A percentile compares a stretch with the other conserved stretches of the same genome.
These are phyloP conservation scores for Tolypocladium inflatum DNA, from an alignment of 2,329 filamentous ascomycete genomes.

Conservation along the genomic window DNA sequence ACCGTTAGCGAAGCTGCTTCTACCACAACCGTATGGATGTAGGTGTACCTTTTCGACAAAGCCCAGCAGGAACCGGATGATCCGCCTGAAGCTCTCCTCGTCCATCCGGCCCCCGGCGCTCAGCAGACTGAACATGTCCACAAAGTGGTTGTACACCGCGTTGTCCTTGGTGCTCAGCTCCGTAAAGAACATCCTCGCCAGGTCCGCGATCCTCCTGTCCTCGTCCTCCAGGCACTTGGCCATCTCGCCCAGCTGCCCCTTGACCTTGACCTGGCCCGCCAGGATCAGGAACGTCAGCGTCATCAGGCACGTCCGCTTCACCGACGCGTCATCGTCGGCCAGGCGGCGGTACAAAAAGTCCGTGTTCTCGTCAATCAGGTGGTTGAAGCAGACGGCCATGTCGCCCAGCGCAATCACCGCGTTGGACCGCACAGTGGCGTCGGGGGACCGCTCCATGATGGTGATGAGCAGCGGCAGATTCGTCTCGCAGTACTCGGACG, in stretches of 20 bases:
- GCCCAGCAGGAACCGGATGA: constrained; percentile 85
- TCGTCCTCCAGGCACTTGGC: constrained; percentile 95
- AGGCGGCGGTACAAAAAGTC: constrained; percentile 93
- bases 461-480: constrained; percentile 92
- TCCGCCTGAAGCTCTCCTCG: constrained; percentile 76
- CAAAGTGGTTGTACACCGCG: constrained; percentile 97
- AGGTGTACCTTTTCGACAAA: constrained; percentile 88
- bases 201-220: constrained; percentile 88
- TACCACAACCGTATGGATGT: not conserved
- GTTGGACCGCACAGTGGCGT: constrained; percentile 89
- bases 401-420: constrained; percentile 94
- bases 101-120: constrained; percentile 72
- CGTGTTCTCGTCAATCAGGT: constrained; percentile 97
- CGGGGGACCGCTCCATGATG: constrained; percentile 89
- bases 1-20: constrained; percentile 6
- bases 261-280: constrained; percentile 97
- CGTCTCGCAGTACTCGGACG: constrained; percentile 87
- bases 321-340: constrained; percentile 77
- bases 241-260: constrained; percentile 97
- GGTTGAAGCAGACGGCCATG: constrained; percentile 99
- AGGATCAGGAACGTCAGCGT: constrained; percentile 95
- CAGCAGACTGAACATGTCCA: constrained; percentile 94
- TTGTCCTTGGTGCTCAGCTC: constrained; percentile 98
- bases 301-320: constrained; percentile 97
- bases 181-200: constrained; percentile 96